Evolutionary conservation across 495 filamentous ascomycete species (phyloP).

Genomic region (Xylaria intraflava): DNA sequence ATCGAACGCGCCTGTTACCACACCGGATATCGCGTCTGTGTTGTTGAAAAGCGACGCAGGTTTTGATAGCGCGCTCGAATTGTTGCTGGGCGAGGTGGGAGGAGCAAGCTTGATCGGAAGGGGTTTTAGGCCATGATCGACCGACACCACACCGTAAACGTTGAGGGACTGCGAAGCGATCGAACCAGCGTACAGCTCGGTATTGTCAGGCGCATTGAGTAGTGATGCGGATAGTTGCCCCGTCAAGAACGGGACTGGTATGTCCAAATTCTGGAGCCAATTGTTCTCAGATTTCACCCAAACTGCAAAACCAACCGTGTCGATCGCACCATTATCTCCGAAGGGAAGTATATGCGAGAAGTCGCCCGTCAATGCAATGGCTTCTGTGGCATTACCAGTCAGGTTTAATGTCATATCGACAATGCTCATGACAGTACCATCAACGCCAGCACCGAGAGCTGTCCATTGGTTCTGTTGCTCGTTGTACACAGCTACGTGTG

Average conservation of each 20-base stretch:
- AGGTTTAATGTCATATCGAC: conserved; percentile 77
- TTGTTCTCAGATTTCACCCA: conserved; percentile 89
- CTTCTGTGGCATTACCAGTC: conserved; percentile 61
- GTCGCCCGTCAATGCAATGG: conserved; percentile 71
- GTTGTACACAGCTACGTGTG: conserved; percentile 71
- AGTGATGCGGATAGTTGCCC: conserved; percentile 63
- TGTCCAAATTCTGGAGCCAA: conserved; percentile 79
- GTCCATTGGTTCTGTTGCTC: conserved; percentile 62
- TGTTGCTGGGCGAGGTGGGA: conserved; percentile 21
- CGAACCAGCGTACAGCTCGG: conserved; percentile 69
- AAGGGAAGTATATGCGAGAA: conserved; percentile 68
- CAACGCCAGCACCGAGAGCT: conserved; percentile 77
- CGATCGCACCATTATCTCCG: conserved; percentile 50
- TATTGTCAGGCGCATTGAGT: conserved; percentile 52
- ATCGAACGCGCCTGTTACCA: conserved; percentile 73
- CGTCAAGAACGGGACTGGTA: conserved; percentile 55
- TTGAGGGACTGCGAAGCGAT: conserved; percentile 62
- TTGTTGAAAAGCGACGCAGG: conserved; percentile 45
- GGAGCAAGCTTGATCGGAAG: conserved; percentile 58
- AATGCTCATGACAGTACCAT: conserved; percentile 67
- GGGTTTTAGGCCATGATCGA: conserved; percentile 48
- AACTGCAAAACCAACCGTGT: conserved; percentile 70
- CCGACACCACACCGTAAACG: conserved; percentile 60
- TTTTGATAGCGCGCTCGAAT: conserved; percentile 41
- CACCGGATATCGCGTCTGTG: conserved; percentile 47